Base-by-base conservation (phyloP, 176 grass and related monocot genomes). In the Juncus inflexus region DNA sequence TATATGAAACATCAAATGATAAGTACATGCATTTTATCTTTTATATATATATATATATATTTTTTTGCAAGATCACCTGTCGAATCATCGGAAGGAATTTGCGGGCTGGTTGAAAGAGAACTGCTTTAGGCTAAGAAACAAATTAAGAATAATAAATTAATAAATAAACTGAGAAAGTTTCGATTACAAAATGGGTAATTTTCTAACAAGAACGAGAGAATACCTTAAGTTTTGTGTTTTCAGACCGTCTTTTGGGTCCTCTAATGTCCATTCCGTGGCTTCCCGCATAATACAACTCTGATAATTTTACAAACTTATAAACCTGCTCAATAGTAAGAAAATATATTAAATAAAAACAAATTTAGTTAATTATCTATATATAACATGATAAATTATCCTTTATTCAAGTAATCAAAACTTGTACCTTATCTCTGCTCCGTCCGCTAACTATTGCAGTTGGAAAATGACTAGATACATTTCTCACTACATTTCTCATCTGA, bases 181-280 rank as follows among this genome's bases (percentile, higher is more conserved):
- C 16, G 15, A 10, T 9, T 63, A 11, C 16, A 63, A 9, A 12
- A 63, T 63, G 11, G 40, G 11, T n/a, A 63, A 35, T 63, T 63
- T 63, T 11, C 19, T 16, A 3, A 28, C 1, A 65, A 73, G 41
- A 2, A 63, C 65, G 2, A 42, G 19, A 28, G 19, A 28, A 28
- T 28, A 81, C 78, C 63, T 82, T 69, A 43, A 57, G 41, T 11
- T 70, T 65, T 13, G 72, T 57, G 43, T 63, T 49, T 61, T 50
- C 69, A 62, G 72, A 42, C 69, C 9, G 52, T 60, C 72, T 67
- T 19, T 49, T 53, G 78, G 89, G 89, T 7, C 84, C 89, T 79
- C 49, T 58, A 61, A 92, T 92, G 89, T 92, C 89, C 89, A 92
- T 92, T 55, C 89, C 89, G 58, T 92, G 89, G 84, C 89, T 92